Base-by-base conservation (phyloP, 2,329 filamentous ascomycete genomes). In the Drechslera avenae region DNA sequence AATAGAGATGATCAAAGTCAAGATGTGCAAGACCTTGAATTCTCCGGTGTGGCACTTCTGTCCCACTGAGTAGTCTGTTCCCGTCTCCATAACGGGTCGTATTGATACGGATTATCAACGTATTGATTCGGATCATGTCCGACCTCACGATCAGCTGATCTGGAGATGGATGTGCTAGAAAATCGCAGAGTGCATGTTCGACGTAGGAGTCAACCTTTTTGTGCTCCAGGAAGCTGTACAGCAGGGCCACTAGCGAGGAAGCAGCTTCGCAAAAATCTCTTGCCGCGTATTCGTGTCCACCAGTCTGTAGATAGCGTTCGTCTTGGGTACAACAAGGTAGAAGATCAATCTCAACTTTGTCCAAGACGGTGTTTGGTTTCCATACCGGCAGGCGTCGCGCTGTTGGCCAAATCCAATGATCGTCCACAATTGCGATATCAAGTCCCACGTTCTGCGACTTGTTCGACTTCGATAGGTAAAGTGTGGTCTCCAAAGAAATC, bases 361-460 rank as follows among this genome's bases (percentile, higher is more conserved):
- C 40, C 9, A 60, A 8, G 3, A 33, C 6, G 8, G 33, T n/a
- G 10, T 28, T 13, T 6, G 10, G 39, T 18, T 33, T 42, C 5
- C 35, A 36, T 18, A 33, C 14, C 16, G 55, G 52, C 9, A 60
- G 46, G 19, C 31, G 40, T n/a, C 50, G 45, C 50, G 50, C 56
- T 8, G 41, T 56, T 16, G 54, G 59, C 52, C 47, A 60, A 32
- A 62, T 50, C 57, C 57, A 62, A 41, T 57, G 39, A 12, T 52
- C 36, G 33, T 59, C 23, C 4, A 62, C 36, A 18, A 62, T 46
- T 6, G 50, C 46, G 5, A 62, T 13, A 18, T 62, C 57, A 6
- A 60, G 12, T 17, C 51, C 31, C 26, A 58, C 39, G 10, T 17
- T 35, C n/a, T 40, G 45, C 1, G 45, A 31, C 7, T 34, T 44